Percentiles rank a stretch among this genome's conserved stretches.
phyloP scores from a whole-genome alignment of 495 filamentous ascomycete species.

The Corynascus novoguineensis region DNA sequence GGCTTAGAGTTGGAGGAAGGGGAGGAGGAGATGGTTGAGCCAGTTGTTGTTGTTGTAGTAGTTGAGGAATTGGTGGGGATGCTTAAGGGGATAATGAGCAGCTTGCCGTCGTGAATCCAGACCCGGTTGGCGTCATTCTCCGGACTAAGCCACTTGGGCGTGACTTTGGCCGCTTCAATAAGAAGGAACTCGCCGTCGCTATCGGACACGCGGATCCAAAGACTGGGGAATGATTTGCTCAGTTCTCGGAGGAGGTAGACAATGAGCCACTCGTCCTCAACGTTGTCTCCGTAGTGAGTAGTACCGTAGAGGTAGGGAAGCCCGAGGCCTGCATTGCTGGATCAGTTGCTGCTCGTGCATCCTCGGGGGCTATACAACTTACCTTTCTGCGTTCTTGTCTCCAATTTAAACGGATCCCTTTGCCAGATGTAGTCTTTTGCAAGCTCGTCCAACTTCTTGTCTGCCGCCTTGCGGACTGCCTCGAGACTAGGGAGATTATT shows the following conservation, averaged over 20 bases:
- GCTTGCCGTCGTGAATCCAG: conserved; percentile 70
- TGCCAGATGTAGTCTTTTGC: conserved; percentile 94
- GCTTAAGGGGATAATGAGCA: conserved; percentile 63
- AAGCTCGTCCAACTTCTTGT: conserved; percentile 54
- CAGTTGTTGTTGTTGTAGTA: conserved; percentile 7
- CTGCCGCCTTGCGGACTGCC: conserved; percentile 61
- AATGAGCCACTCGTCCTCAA: conserved; percentile 96
- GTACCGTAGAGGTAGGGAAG: conserved; percentile 57
- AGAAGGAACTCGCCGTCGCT: conserved; percentile 93
- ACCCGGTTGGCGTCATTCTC: conserved; percentile 82
- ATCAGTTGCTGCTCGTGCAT: background rate
- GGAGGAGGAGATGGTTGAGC: no score
- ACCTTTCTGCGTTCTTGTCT: conserved; percentile 55
- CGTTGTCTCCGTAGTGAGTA: conserved; percentile 84
- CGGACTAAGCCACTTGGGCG: conserved; percentile 88
- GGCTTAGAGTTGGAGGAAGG: conserved; percentile 40
- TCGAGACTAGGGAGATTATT: conserved; percentile 51
- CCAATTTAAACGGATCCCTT: conserved; percentile 65
- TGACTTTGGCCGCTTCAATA: conserved; percentile 82
- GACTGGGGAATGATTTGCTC: conserved; percentile 61
- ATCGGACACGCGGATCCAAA: conserved; percentile 81
- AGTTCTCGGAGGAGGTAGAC: conserved; percentile 85
- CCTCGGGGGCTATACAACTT: conserved; percentile 17
- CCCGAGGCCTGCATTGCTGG: conserved; percentile 23
- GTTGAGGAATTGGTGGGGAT: conserved; percentile 3